Base-by-base conservation (phyloP, 1,284 basidiomycete genomes). In the Trichosporon sp. region DNA sequence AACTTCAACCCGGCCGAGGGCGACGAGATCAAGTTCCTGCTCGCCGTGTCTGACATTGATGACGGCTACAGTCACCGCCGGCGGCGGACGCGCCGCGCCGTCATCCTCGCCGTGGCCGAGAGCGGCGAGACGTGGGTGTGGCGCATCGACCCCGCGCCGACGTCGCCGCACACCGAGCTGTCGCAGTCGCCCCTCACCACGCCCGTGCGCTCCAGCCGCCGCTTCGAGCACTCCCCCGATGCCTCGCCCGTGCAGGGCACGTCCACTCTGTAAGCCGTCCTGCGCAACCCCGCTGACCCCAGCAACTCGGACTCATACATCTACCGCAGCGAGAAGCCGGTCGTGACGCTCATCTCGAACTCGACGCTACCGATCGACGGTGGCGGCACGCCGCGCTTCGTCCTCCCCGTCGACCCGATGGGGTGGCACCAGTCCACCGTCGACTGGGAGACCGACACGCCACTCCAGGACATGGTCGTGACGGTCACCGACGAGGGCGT, bases 381-480 rank as follows among this genome's bases (percentile, higher is more conserved):
- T 38, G 66, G 53, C 0, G 44, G 47, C 32, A 72, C 67, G 60
- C 76, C 78, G 3, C 72, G 71, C n/a, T 69, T 81, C 56, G 74
- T 83, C 27, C 66, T 93, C 12, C 91, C 91, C 5, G 92, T 95
- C 3, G 93, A 95, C 80, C 92, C 93, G 0, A 95, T 95, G 93
- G 91, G 90, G 12, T 94, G 93, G 93, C 78, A 83, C 71, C 75
- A 76, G 64, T 76, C 76, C 85, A 88, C 75, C 76, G 84, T 75
- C 76, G 83, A 78, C 75, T 82, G 78, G 80, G 77, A 66, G 69
- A 78, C 65, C 58, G 75, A 75, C 68, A 78, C 73, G 12, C 75
- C 75, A 47, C 65, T 72, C 58, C 90, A 89, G 70, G 92, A 94
- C 76, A 88, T 90, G 64, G 84, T 95, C 8, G 83, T 95, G 35